Evolutionary conservation across 2,329 filamentous ascomycete species (phyloP), one percentile per base, ranked within the genome.

Genomic region (Daldinia sp.): DNA sequence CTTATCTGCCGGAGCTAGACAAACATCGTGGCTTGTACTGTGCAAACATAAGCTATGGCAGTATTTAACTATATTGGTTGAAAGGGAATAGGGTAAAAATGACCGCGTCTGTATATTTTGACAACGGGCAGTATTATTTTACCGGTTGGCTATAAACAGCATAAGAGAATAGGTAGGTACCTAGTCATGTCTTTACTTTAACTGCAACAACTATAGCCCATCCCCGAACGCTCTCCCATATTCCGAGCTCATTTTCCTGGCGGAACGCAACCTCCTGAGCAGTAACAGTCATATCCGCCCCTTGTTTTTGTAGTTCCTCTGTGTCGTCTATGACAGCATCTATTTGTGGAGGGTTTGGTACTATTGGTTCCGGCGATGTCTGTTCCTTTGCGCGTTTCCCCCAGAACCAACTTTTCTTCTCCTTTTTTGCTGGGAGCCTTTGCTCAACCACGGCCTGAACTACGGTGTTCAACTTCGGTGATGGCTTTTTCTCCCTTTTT

Each of bases 221-320:
- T 1, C 83, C 84, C 1, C 77, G 79, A 63, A 75, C 74, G 29
- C 80, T 82, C 70, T 86, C 83, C 78, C 80, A 82, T 1, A 86
- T 72, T 0, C 83, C 83, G 69, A 86, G 76, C 11, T 79, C 80
- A 19, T 83, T 86, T 71, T 84, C 79, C 45, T 71, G 71, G n/a
- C 83, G 71, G 58, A 86, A 85, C 0, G 81, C 81, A 1, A 84
- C 77, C 65, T 84, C 79, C 49, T 85, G 78, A 0, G 80, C 79
- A 23, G 71, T 72, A 2, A 80, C 78, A 2, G 68, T 72, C 78
- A 85, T 82, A 3, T 66, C 73, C 0, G 80, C 75, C 3, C 52
- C 57, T 10, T 25, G 9, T 4, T 72, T 64, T 68, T 1, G 71
- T 66, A 5, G 71, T 41, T 25, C 48, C 3, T 32, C 35, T 10